Conservation (phyloP, 768 basidiomycete genomes). For the Lentinus tigrinus region DNA sequence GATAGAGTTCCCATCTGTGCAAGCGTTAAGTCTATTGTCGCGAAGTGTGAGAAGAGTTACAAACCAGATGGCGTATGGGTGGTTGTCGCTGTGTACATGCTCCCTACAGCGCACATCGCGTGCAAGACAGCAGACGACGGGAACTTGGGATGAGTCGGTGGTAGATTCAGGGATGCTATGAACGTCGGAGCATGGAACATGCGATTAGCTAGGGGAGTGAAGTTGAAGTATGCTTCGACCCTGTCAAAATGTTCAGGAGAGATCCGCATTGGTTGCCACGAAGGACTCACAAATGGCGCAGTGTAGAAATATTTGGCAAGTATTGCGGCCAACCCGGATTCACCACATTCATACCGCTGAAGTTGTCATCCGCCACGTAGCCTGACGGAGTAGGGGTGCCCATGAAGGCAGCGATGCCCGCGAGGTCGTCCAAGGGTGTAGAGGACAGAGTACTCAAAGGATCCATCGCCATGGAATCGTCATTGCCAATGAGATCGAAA, state of each 20-base stretch:
- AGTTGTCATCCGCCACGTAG: not conserved
- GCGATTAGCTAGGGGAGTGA: conserved; percentile 70
- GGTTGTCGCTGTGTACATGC: conserved; percentile 71
- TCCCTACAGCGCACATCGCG: conserved; percentile 82
- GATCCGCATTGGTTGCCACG: not conserved
- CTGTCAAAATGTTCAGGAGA: conserved; percentile 31
- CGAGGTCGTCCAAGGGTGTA: conserved; percentile 13
- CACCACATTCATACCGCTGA: conserved; percentile 18
- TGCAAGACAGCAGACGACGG: conserved; percentile 72
- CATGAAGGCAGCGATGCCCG: conserved; percentile 8
- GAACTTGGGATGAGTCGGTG: conserved; percentile 70
- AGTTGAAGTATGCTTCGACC: conserved; percentile 77
- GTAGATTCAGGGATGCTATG: conserved; percentile 58
- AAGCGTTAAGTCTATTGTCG: not conserved
- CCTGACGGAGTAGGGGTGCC: not conserved
- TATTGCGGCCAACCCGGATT: conserved; percentile 53
- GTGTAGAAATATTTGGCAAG: conserved; percentile 59
- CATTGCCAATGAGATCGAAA: not conserved
- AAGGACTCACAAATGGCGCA: conserved; percentile 60
- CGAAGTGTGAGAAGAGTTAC: conserved; percentile 6
- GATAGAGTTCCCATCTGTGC: conserved; percentile 36
- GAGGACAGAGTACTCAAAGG: not conserved
- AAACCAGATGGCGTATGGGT: conserved; percentile 45
- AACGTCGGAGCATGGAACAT: conserved; percentile 70
- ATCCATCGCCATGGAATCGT: not conserved